phyloP scores from a whole-genome alignment of 1,284 basidiomycete genomes.

The Filobasidium uniguttulatum region DNA sequence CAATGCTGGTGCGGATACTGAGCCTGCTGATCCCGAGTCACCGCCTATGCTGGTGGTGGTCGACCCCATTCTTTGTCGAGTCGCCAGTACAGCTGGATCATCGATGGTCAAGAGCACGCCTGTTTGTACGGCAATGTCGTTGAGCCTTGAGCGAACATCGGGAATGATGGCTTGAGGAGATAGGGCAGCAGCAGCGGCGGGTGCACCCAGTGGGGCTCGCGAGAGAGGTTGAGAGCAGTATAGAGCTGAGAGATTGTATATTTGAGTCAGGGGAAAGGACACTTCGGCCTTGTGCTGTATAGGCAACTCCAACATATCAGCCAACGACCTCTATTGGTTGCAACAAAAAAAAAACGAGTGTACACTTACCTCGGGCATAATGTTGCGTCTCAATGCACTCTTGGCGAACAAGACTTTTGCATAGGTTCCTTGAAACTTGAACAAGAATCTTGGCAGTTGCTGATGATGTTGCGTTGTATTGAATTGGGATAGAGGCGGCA shows the following conservation, averaged over 20 bases:
- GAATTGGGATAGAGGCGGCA: neutral
- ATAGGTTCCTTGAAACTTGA: neutral
- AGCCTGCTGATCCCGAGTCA: no score
- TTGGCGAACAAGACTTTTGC: constrained; percentile 1
- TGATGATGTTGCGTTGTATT: neutral
- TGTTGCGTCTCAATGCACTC: neutral
- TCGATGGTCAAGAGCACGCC: constrained; percentile 2
- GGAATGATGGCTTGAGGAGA: constrained; percentile 1
- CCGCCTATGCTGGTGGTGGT: no score
- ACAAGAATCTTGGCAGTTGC: neutral
- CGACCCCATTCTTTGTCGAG: no score
- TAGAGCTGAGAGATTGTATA: neutral
- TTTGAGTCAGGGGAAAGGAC: neutral
- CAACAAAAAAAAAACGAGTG: neutral
- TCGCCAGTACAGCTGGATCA: neutral
- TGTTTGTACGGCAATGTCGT: constrained; percentile 1
- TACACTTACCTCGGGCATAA: neutral
- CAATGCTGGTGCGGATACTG: no score
- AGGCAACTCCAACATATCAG: neutral
- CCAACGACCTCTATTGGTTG: neutral
- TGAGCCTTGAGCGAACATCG: neutral
- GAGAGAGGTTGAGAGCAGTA: neutral
- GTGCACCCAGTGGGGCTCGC: neutral
- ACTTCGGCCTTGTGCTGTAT: neutral
- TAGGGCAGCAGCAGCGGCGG: neutral